Percentiles rank a stretch among this genome's conserved stretches.
Evolutionary conservation across 345 rosid genomes (phyloP).

Genomic region (Carallia pectinifolia): DNA sequence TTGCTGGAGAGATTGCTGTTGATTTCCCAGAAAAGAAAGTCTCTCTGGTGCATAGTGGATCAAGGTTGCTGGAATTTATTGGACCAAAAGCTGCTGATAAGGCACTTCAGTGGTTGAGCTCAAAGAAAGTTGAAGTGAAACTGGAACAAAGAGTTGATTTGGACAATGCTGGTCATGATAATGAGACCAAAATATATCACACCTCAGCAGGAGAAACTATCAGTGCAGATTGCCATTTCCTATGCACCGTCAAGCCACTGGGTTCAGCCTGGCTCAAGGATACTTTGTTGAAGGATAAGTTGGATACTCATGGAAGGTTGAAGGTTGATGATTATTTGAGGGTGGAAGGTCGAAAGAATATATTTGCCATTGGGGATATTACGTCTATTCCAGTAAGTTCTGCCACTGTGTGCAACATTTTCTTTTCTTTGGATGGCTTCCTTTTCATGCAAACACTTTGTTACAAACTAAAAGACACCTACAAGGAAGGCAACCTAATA

Average conservation of each 20-base stretch:
- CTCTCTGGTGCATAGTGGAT: slow-evolving; percentile 72
- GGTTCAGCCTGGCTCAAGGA: slow-evolving; percentile 68
- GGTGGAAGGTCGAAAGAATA: slow-evolving; percentile 46
- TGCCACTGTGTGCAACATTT: background rate
- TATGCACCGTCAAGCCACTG: slow-evolving; percentile 61
- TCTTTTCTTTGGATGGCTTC: background rate
- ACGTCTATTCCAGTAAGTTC: slow-evolving; percentile 62
- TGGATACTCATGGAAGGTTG: slow-evolving; percentile 65
- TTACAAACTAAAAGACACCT: background rate
- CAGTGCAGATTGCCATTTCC: slow-evolving; percentile 71
- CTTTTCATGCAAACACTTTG: background rate
- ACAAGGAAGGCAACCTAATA: background rate
- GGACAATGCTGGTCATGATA: slow-evolving; percentile 41
- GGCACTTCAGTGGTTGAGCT: slow-evolving; percentile 63
- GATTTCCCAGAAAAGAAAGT: slow-evolving; percentile 80
- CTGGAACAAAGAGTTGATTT: slow-evolving; percentile 66
- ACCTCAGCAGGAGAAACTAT: slow-evolving; percentile 65
- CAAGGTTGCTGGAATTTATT: slow-evolving; percentile 75
- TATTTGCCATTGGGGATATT: slow-evolving; percentile 77
- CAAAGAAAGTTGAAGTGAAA: slow-evolving; percentile 69
- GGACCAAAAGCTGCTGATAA: slow-evolving; percentile 70
- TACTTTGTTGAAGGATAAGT: slow-evolving; percentile 44
- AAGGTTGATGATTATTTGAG: slow-evolving; percentile 70
- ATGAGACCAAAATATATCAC: slow-evolving; percentile 30
- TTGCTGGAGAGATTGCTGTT: slow-evolving; percentile 80